Evolutionary conservation across 768 basidiomycete genomes (phyloP).

Genomic region (Rhizopogon vinicolor): DNA sequence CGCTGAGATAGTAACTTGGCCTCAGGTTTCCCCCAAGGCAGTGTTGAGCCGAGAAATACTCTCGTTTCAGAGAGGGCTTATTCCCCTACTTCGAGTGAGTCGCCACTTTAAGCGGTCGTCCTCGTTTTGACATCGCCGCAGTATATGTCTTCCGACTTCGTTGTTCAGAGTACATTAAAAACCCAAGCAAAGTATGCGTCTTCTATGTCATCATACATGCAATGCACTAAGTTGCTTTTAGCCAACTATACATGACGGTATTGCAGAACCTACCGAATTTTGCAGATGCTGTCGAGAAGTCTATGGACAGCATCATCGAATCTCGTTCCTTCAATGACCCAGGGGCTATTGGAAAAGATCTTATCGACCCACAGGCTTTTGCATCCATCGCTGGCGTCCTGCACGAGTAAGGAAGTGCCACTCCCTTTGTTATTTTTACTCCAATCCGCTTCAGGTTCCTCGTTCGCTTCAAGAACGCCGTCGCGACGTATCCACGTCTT

Average conservation of each 20-base stretch:
- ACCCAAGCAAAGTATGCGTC: constrained; percentile 45
- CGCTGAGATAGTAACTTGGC: constrained; percentile 44
- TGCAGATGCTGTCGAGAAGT: constrained; percentile 33
- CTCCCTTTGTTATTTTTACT: constrained; percentile 1
- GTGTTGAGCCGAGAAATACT: constrained; percentile 31
- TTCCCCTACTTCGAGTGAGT: constrained; percentile 49
- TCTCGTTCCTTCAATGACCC: constrained; percentile 31
- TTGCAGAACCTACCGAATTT: constrained; percentile 42
- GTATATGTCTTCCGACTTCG: constrained; percentile 57
- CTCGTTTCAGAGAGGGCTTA: constrained; percentile 56
- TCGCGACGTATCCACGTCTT: constrained; percentile 42
- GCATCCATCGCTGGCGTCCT: constrained; percentile 42
- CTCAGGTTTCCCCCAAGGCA: constrained; percentile 33
- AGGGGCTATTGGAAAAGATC: constrained; percentile 4
- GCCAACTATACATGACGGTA: constrained; percentile 41
- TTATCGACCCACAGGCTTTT: constrained; percentile 39
- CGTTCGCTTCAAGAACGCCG: constrained; percentile 53
- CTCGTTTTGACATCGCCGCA: constrained; percentile 15
- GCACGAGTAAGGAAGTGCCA: constrained; percentile 38
- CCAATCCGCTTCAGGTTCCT: constrained; percentile 35
- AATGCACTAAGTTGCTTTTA: constrained; percentile 13
- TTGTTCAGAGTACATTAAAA: constrained; percentile 51
- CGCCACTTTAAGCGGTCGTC: background rate
- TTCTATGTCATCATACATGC: background rate
- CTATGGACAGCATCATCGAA: constrained; percentile 29